Conservation (phyloP, 768 basidiomycete genomes). For the Amanita fuliginea region DNA sequence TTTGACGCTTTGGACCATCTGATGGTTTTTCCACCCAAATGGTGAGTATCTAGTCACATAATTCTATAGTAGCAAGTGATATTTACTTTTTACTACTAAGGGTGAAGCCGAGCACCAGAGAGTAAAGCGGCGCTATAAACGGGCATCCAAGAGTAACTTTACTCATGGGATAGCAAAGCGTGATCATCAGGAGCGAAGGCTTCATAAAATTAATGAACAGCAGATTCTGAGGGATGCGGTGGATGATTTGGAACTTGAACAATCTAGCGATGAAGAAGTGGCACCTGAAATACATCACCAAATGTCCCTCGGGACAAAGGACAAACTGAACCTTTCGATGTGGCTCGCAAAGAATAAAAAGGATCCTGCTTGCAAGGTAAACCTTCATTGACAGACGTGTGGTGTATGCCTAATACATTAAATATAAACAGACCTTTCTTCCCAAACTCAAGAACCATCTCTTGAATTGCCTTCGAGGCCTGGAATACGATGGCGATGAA, state of each 20-base stretch:
- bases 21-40: constrained; percentile 22
- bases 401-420: too few species aligned
- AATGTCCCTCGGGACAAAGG: constrained; percentile 10
- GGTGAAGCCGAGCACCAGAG: constrained; percentile 25
- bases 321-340: neutral
- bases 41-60: constrained; percentile 9
- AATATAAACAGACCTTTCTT: constrained; percentile 16
- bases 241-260: neutral
- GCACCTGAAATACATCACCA: constrained; percentile 12
- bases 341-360: constrained; percentile 4
- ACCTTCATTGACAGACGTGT: neutral
- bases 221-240: neutral
- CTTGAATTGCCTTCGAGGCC: constrained; percentile 15
- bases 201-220: neutral
- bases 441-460: constrained; percentile 17
- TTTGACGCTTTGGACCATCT: constrained; percentile 16
- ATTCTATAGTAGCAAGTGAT: neutral
- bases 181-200: neutral
- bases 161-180: constrained; percentile 9
- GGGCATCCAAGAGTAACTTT: constrained; percentile 19
- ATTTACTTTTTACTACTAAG: constrained; percentile 14
- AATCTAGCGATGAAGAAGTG: neutral
- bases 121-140: constrained; percentile 22
- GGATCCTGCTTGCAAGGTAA: constrained; percentile 20
- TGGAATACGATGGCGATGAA: constrained; percentile 15